Conservation (phyloP, 768 basidiomycete species). For the Tricholoma flavovirens region DNA sequence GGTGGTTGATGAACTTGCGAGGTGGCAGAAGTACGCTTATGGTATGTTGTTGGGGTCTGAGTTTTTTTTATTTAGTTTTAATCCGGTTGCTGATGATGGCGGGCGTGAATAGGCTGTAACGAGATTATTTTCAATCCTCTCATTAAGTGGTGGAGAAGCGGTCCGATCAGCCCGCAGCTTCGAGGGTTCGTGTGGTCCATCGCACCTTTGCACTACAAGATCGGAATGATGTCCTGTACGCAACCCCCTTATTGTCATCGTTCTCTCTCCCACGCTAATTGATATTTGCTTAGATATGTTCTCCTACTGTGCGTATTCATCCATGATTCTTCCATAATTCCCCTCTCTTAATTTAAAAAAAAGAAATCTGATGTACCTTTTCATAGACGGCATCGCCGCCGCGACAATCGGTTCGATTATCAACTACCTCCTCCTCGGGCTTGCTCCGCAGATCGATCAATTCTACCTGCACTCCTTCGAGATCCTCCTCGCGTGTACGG, state of each 20-base stretch:
- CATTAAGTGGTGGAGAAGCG: conserved; percentile 65
- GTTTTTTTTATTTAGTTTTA: neutral
- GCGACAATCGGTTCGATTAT: conserved; percentile 59
- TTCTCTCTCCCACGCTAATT: neutral
- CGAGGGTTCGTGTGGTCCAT: conserved; percentile 69
- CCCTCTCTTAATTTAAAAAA: too few relatives aligned
- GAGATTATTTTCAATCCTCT: conserved; percentile 86
- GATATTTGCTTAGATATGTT: conserved; percentile 34
- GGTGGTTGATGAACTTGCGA: conserved; percentile 80
- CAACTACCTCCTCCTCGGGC: conserved; percentile 74
- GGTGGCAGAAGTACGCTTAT: conserved; percentile 81
- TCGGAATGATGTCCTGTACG: conserved; percentile 70
- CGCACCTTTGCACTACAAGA: conserved; percentile 78
- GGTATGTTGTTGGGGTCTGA: conserved; percentile 23
- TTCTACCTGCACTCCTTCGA: conserved; percentile 81
- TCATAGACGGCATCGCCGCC: conserved; percentile 58
- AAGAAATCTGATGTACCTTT: too few relatives aligned
- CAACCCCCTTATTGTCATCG: conserved; percentile 7
- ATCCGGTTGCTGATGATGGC: too few relatives aligned
- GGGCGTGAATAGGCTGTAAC: conserved; percentile 40
- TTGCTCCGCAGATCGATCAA: conserved; percentile 58
- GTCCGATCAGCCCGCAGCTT: conserved; percentile 75
- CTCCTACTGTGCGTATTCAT: conserved; percentile 33
- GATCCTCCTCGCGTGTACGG: conserved; percentile 68
- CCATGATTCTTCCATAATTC: conserved; percentile 9